These are phyloP conservation scores for Ascochyta viciae-villosae DNA, from an alignment of 2,329 filamentous ascomycete species.

Conservation along the genomic window DNA sequence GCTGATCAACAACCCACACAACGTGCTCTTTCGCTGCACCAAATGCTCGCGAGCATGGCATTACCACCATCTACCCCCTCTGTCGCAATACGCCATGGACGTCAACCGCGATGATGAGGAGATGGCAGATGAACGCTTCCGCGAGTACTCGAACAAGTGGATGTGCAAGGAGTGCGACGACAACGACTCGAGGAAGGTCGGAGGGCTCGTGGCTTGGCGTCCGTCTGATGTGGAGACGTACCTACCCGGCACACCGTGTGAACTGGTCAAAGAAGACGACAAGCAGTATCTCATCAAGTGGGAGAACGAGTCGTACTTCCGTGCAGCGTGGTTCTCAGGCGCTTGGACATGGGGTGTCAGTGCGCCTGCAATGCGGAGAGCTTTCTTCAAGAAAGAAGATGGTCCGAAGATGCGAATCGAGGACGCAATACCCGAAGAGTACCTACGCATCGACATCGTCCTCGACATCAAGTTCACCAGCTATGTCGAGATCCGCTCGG, in stretches of 20 bases:
- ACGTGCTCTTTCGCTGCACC: constrained; percentile 83
- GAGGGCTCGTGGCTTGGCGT: constrained; percentile 87
- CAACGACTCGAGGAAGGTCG: constrained; percentile 68
- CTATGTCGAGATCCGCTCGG: constrained; percentile 63
- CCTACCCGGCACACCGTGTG: constrained; percentile 58
- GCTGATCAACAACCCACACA: constrained; percentile 76
- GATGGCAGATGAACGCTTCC: constrained; percentile 67
- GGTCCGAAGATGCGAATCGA: constrained; percentile 73
- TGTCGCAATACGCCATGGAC: constrained; percentile 53
- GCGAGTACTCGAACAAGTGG: constrained; percentile 78
- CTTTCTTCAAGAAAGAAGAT: constrained; percentile 76
- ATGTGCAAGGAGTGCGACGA: constrained; percentile 79
- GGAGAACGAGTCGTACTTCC: constrained; percentile 79
- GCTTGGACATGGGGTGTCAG: constrained; percentile 84
- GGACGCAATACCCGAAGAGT: constrained; percentile 89
- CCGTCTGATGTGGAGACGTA: constrained; percentile 68
- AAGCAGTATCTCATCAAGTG: constrained; percentile 95
- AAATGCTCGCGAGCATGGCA: constrained; percentile 82
- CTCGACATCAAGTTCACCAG: constrained; percentile 77
- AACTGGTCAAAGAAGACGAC: constrained; percentile 72
- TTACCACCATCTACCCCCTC: constrained; percentile 76
- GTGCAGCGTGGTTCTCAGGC: constrained; percentile 86
- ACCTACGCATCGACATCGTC: constrained; percentile 85
- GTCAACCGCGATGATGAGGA: constrained; percentile 55
- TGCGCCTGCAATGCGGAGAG: constrained; percentile 67